phyloP scores from a whole-genome alignment of 2,329 filamentous ascomycete genomes.

The Fonsecaea pugnacius region DNA sequence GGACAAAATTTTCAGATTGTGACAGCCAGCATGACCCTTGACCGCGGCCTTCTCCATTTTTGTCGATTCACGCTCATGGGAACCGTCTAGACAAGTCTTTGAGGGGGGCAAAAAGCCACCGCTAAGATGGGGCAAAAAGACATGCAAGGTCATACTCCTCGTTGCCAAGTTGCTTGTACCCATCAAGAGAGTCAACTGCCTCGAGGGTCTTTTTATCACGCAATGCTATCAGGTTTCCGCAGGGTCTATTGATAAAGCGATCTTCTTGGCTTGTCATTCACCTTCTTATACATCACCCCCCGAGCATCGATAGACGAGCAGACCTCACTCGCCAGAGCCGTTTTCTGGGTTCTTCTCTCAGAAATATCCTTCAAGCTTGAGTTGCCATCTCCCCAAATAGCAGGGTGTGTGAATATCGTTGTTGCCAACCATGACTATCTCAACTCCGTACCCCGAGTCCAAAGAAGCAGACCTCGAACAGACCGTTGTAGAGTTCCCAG shows the following conservation, averaged over 20 bases:
- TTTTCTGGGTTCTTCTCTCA: not conserved
- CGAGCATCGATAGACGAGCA: not conserved
- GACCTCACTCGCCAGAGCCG: not conserved
- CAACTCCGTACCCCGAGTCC: constrained; percentile 6
- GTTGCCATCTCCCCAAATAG: not conserved
- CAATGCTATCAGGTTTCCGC: not conserved
- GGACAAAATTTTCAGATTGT: not conserved
- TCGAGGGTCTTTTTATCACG: not conserved
- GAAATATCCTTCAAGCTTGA: not conserved
- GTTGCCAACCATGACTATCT: constrained; percentile 1
- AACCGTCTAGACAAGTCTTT: not conserved
- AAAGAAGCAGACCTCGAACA: constrained; percentile 17
- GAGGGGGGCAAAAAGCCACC: not conserved
- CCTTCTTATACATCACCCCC: not conserved
- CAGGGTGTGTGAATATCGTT: not conserved
- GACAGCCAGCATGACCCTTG: not conserved
- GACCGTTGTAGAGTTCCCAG: constrained; percentile 11
- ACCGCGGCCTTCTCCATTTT: not conserved
- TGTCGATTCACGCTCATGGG: not conserved
- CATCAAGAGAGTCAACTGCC: not conserved
- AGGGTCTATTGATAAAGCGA: not conserved
- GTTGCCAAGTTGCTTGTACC: not conserved
- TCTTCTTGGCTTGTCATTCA: not conserved
- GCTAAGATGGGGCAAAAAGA: not conserved
- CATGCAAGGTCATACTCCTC: not conserved